Evolutionary conservation across 1,284 basidiomycete species (phyloP), one percentile per base, ranked within the genome.

Genomic region (Fomitopsis palustris): DNA sequence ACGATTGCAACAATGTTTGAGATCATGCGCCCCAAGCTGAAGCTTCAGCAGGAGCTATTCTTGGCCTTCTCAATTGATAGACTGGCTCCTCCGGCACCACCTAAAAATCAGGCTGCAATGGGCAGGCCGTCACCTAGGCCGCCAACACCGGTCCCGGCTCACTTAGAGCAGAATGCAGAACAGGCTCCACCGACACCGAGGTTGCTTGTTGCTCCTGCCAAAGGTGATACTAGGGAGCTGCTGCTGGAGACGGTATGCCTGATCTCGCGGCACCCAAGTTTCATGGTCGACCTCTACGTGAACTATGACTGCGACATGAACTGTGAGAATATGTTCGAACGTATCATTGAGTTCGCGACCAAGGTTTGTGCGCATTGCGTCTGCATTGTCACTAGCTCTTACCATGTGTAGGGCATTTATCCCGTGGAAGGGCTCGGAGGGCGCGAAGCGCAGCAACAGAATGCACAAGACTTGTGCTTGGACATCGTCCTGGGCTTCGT

Each of bases 301-400:
- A 99, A 99, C 74, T 99, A 97, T 74, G 97, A 99, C 72, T 98
- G 95, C 71, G 93, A 98, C 68, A 87, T 92, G 63, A 96, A 98
- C 69, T 96, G 93, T 74, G 96, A 98, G 77, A 96, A 99, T 71
- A 76, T 99, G 60, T 98, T 96, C 68, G 95, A 98, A 71, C 81
- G 92, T 8, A 75, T 98, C n/a, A 79, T 97, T 58, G 88, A 89
- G 21, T 98, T 98, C 74, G 77, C 98, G 62, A 93, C 92, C 2
- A 88, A 90, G 81, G 93, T 90, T 65, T 52, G 68, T 53, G 39
- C 43, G 23, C 29, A 8, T 16, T 27, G 1, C 23, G 8, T 14
- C 21, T 12, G 39, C 38, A 17, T 38, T 37, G 19, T 53, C 56
- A 2, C 45, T 25, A 17, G 25, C 38, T 16, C 33, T 42, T 21